A percentile compares a stretch with the other conserved stretches of the same genome.
phyloP scores from a whole-genome alignment of 768 basidiomycete species.

The Pisolithus microcarpus region DNA sequence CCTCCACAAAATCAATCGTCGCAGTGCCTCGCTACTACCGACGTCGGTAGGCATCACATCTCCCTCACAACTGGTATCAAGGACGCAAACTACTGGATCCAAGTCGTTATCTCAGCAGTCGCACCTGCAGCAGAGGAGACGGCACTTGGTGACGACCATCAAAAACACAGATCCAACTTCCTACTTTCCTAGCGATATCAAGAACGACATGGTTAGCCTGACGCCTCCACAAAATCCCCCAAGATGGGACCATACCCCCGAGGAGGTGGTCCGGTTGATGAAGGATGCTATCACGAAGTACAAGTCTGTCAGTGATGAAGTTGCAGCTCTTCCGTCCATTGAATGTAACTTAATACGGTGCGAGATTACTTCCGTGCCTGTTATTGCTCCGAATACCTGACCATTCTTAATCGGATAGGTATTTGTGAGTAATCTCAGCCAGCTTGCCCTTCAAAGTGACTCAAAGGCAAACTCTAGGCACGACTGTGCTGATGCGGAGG shows the following conservation, averaged over 20 bases:
- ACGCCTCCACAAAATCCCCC: conserved; percentile 62
- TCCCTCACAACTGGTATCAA: too few species aligned
- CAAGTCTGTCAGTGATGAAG: conserved; percentile 46
- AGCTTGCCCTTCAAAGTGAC: conserved; percentile 5
- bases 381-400: not conserved
- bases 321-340: conserved; percentile 50
- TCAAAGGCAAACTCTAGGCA: conserved; percentile 33
- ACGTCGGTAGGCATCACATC: too few species aligned
- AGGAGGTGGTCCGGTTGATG: conserved; percentile 50
- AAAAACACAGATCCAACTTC: conserved; percentile 2
- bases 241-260: conserved; percentile 57
- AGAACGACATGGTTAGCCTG: conserved; percentile 37
- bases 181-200: conserved; percentile 6
- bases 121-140: not conserved
- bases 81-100: too few species aligned
- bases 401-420: conserved; percentile 39
- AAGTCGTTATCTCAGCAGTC: too few species aligned
- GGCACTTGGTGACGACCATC: not conserved
- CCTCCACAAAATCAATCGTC: too few species aligned
- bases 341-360: conserved; percentile 61
- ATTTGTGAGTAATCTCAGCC: conserved; percentile 48
- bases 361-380: conserved; percentile 17
- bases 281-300: conserved; percentile 53
- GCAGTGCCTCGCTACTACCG: too few species aligned
- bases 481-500: conserved; percentile 56